Evolutionary conservation across 768 basidiomycete genomes (phyloP), one percentile per base, ranked within the genome.

Genomic region (Tephrocybe sp.): DNA sequence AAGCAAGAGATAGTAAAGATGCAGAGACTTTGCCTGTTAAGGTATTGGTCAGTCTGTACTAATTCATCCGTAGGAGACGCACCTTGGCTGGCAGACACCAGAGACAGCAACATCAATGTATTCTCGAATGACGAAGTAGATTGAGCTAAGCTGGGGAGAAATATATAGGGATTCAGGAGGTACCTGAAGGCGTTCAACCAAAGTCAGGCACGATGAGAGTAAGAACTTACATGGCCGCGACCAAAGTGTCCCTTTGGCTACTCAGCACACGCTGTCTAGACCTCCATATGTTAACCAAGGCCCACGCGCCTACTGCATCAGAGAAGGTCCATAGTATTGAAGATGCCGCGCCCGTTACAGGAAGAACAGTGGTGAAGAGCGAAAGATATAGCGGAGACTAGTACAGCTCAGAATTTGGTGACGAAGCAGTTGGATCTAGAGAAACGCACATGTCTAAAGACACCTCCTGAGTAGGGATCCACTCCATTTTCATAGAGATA

Each of bases 61-160:
- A 22, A 30, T 11, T 21, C 7, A 51, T 21, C 50, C 19, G n/a
- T 72, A 50, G 2, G 8, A 11, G 24, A 47, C 46, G 4, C 12
- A 88, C 92, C 81, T 74, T 78, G 70, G 28, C 81, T 74, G 1
- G 89, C 90, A 57, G 84, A 86, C 73, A 84, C 79, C 32, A 97
- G 64, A 4, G 86, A 60, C 1, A 87, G 57, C 1, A 96, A 71
- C 24, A 83, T 69, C 5, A 91, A 65, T 1, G 84, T 73, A 62
- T 91, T 96, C 60, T 96, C 92, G 13, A 98, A 72, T 2, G 83
- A 79, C 0, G 92, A 87, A 0, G 91, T 91, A 0, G 95, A 95
- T 9, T 84, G 71, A 0, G 92, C 89, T 6, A 96, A 72, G 25
- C 83, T 85, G 0, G 94, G 83, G 1, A 93, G 72, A 49, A 96